phyloP scores from a whole-genome alignment of 345 rosid species.

The Brassica cretica region DNA sequence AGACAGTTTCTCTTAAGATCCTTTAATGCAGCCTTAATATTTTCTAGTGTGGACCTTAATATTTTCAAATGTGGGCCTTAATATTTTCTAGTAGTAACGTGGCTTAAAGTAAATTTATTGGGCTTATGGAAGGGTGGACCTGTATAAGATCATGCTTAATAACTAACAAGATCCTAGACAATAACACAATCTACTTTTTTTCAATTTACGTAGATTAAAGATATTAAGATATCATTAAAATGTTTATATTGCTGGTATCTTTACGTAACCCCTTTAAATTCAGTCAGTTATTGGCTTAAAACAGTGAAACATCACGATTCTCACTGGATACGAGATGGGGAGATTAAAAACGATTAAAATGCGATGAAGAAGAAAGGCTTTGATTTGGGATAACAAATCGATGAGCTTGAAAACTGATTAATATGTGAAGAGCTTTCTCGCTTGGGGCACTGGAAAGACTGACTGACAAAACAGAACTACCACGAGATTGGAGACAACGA shows the following conservation, averaged over 20 bases:
- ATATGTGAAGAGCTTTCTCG: conserved; percentile 48
- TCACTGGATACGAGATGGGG: background rate
- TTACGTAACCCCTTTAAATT: background rate
- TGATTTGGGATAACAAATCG: background rate
- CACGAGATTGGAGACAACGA: conserved; percentile 5
- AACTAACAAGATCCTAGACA: too few species aligned
- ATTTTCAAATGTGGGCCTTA: background rate
- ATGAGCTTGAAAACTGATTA: background rate
- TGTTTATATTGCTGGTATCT: background rate
- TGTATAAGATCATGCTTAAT: too few species aligned
- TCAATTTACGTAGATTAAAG: too few species aligned
- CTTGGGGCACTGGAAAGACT: conserved; percentile 72
- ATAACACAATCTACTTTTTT: too few species aligned
- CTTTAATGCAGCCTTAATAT: too few species aligned
- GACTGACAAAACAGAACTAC: conserved; percentile 35
- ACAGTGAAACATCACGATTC: background rate
- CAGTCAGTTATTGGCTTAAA: background rate
- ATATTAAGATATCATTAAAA: background rate
- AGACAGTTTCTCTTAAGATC: too few species aligned
- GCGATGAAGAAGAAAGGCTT: background rate
- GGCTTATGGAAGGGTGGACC: background rate
- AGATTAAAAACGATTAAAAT: background rate
- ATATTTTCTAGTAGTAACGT: background rate
- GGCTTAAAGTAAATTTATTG: background rate
- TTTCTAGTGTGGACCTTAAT: too few species aligned